These are phyloP conservation scores for Vaccinium corymbosum DNA, from an alignment of 148 eudicot genomes.

Conservation along the genomic window DNA sequence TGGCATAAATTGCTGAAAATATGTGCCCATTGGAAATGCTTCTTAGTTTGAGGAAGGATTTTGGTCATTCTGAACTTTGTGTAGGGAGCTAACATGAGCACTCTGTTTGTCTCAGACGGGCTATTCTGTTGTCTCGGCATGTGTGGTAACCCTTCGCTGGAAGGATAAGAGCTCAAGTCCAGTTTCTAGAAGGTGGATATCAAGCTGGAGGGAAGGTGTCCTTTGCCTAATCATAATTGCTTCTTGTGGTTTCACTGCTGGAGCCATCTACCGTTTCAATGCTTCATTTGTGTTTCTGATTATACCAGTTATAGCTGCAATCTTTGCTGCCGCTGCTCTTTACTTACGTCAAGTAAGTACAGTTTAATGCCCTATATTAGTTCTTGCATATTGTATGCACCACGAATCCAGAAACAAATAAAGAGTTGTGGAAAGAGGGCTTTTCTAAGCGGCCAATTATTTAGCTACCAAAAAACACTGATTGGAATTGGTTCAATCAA, in stretches of 20 bases:
- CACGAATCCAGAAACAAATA: neutral
- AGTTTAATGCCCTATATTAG: neutral
- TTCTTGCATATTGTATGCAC: neutral
- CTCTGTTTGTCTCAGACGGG: slow-evolving; percentile 66
- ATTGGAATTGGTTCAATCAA: neutral
- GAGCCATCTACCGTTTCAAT: slow-evolving; percentile 64
- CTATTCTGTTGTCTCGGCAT: slow-evolving; percentile 94
- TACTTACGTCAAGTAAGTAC: slow-evolving; percentile 73
- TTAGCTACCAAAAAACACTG: neutral
- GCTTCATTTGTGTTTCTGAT: slow-evolving; percentile 53
- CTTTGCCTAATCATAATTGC: slow-evolving; percentile 58
- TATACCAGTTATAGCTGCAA: slow-evolving; percentile 51
- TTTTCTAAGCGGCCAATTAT: neutral
- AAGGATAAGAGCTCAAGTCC: slow-evolving; percentile 46
- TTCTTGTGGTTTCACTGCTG: slow-evolving; percentile 76
- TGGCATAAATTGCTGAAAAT: neutral
- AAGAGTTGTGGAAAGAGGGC: neutral
- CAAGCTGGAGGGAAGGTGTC: slow-evolving; percentile 75
- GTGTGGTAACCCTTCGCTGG: slow-evolving; percentile 86
- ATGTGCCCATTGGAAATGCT: neutral
- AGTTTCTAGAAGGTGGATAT: slow-evolving; percentile 42
- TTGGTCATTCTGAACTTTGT: slow-evolving; percentile 10
- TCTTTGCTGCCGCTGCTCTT: slow-evolving; percentile 52
- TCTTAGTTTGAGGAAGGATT: slow-evolving; percentile 1
- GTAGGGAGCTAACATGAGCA: slow-evolving; percentile 14